phyloP scores from a whole-genome alignment of 345 rosid species.

The Hibiscus syriacus region DNA sequence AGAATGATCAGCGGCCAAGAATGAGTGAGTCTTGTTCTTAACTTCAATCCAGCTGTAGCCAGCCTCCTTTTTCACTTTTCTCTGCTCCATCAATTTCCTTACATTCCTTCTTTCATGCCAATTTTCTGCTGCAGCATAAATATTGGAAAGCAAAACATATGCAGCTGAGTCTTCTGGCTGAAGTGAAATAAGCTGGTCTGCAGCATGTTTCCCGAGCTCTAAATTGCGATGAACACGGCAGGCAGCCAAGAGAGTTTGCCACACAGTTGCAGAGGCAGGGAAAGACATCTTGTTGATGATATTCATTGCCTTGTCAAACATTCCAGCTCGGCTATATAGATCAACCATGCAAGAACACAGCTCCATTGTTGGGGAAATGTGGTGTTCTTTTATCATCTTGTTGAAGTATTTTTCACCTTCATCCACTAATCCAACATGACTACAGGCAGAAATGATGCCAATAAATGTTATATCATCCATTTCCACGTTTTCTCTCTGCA shows the following conservation, averaged over 20 bases:
- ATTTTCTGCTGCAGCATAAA: slow-evolving; percentile 63
- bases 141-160: slow-evolving; percentile 68
- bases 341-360: slow-evolving; percentile 85
- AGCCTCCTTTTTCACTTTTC: slow-evolving; percentile 77
- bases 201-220: slow-evolving; percentile 69
- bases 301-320: slow-evolving; percentile 64
- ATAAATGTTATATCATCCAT: slow-evolving; percentile 65
- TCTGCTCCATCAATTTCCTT: slow-evolving; percentile 62
- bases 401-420: slow-evolving; percentile 64
- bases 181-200: slow-evolving; percentile 67
- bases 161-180: slow-evolving; percentile 80
- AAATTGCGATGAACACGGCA: slow-evolving; percentile 54
- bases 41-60: slow-evolving; percentile 91
- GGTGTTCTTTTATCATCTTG: slow-evolving; percentile 48
- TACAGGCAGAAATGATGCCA: slow-evolving; percentile 72
- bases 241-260: slow-evolving; percentile 75
- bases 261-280: slow-evolving; percentile 49
- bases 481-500: slow-evolving; percentile 39
- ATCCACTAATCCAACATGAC: slow-evolving; percentile 62
- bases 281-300: slow-evolving; percentile 52
- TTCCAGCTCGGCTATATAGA: slow-evolving; percentile 82
- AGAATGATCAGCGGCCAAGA: slow-evolving; percentile 66
- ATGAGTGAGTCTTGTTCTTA: slow-evolving; percentile 61
- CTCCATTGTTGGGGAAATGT: slow-evolving; percentile 66
- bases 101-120: slow-evolving; percentile 64